Percentiles rank a stretch among this genome's conserved stretches.
Evolutionary conservation across 2,329 filamentous ascomycete species (phyloP).

Genomic region (Coniochaeta sp.): DNA sequence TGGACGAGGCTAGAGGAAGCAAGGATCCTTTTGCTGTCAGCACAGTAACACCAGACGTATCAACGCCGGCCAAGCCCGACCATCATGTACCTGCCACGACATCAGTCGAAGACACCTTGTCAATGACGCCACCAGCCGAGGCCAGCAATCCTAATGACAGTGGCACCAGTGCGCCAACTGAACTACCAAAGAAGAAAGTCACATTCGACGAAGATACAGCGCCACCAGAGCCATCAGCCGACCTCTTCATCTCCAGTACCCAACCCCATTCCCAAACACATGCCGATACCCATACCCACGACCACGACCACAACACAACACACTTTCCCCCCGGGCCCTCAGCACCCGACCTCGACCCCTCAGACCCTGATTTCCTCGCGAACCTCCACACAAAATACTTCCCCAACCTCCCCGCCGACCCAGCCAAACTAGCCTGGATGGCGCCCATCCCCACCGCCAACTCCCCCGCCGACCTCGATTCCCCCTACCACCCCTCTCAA

Average conservation of each 20-base stretch:
- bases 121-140: background rate
- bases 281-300: conserved; percentile 14
- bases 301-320: conserved; percentile 30
- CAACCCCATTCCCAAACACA: conserved; percentile 9
- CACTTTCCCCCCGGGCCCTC: conserved; percentile 54
- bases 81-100: conserved; percentile 19
- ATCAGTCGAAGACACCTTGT: conserved; percentile 23
- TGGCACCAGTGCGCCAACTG: conserved; percentile 8
- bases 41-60: background rate
- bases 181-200: conserved; percentile 21
- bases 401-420: conserved; percentile 76
- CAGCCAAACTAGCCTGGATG: conserved; percentile 86
- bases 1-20: conserved; percentile 46
- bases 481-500: conserved; percentile 75
- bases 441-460: conserved; percentile 59
- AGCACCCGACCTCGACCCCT: conserved; percentile 71
- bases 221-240: conserved; percentile 29
- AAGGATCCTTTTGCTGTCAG: background rate
- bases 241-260: conserved; percentile 32
- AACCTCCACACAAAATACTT: conserved; percentile 92
- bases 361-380: conserved; percentile 73
- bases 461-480: conserved; percentile 58
- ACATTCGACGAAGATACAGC: conserved; percentile 33
- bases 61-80: background rate
- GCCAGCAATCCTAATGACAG: background rate